phyloP scores from a whole-genome alignment of 2,329 filamentous ascomycete species.

The Phaeoacremonium minimum region DNA sequence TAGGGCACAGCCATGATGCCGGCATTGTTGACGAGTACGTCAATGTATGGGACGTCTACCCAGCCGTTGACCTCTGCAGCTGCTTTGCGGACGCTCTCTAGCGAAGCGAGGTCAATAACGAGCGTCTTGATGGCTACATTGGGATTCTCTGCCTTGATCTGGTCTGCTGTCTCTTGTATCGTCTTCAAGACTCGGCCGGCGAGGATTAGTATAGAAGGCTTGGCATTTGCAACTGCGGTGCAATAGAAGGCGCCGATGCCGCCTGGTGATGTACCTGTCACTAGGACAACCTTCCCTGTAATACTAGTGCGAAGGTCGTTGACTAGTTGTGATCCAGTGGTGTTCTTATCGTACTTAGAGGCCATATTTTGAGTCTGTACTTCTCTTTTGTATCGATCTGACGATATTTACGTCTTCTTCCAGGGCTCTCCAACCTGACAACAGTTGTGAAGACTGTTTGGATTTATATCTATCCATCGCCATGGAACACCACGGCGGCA shows the following conservation, averaged over 20 bases:
- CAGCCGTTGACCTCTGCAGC: conserved; percentile 2
- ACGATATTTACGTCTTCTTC: too few relatives aligned
- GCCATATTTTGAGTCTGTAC: too few relatives aligned
- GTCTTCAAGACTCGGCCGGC: conserved; percentile 1
- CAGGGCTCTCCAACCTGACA: too few relatives aligned
- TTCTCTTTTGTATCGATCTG: too few relatives aligned
- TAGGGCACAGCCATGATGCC: conserved; percentile 4
- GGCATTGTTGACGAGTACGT: conserved; percentile 6
- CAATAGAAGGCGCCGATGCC: not conserved
- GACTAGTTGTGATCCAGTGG: not conserved
- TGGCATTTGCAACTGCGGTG: not conserved
- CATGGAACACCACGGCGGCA: too few relatives aligned
- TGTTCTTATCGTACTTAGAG: not conserved
- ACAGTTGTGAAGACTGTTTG: too few relatives aligned
- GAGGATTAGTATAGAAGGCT: conserved; percentile 1
- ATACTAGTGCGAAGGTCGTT: not conserved
- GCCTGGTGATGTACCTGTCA: not conserved
- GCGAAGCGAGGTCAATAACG: conserved; percentile 1
- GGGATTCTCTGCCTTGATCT: not conserved
- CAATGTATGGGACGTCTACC: conserved; percentile 3
- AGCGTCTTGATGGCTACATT: not conserved
- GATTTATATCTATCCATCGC: too few relatives aligned
- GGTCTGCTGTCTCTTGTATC: not conserved
- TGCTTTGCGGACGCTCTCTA: conserved; percentile 2
- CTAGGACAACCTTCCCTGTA: not conserved